These are phyloP conservation scores for Neurospora tetrasperma DNA, from an alignment of 495 filamentous ascomycete species.

Conservation along the genomic window DNA sequence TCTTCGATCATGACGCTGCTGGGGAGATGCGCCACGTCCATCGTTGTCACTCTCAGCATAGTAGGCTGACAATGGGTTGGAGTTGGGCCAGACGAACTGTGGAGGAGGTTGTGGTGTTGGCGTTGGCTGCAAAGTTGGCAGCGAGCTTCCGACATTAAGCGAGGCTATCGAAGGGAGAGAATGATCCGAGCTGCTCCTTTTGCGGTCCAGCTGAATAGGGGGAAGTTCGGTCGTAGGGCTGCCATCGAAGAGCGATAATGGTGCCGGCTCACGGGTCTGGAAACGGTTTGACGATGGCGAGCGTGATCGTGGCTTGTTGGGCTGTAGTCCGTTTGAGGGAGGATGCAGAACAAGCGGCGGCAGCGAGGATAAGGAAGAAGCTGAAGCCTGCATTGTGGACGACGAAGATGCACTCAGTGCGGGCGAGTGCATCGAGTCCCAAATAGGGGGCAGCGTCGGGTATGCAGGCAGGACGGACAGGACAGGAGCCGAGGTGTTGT, in stretches of 20 bases:
- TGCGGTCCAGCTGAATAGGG: conserved; percentile 27
- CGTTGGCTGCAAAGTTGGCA: conserved; percentile 11
- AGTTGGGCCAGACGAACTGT: conserved; percentile 39
- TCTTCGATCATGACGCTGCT: conserved; percentile 27
- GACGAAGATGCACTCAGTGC: background rate
- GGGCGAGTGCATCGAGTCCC: background rate
- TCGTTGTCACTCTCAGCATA: conserved; percentile 34
- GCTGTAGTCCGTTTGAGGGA: conserved; percentile 5
- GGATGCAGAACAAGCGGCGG: background rate
- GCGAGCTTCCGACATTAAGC: conserved; percentile 24
- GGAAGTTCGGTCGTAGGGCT: conserved; percentile 30
- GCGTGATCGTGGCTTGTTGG: conserved; percentile 3
- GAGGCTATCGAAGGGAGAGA: conserved; percentile 35
- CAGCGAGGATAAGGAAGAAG: conserved; percentile 3
- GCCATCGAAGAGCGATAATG: conserved; percentile 24
- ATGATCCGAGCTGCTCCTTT: conserved; percentile 8
- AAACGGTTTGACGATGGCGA: conserved; percentile 19
- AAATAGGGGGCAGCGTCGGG: conserved; percentile 1
- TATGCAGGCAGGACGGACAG: conserved; percentile 1
- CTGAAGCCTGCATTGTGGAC: background rate
- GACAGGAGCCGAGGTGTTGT: background rate
- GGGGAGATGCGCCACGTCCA: conserved; percentile 29
- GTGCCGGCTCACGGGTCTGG: conserved; percentile 30
- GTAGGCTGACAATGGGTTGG: conserved; percentile 44
- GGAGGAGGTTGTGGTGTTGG: conserved; percentile 20